Base-by-base conservation (phyloP, 306 rosid species). In the Gillenia trifoliata region DNA sequence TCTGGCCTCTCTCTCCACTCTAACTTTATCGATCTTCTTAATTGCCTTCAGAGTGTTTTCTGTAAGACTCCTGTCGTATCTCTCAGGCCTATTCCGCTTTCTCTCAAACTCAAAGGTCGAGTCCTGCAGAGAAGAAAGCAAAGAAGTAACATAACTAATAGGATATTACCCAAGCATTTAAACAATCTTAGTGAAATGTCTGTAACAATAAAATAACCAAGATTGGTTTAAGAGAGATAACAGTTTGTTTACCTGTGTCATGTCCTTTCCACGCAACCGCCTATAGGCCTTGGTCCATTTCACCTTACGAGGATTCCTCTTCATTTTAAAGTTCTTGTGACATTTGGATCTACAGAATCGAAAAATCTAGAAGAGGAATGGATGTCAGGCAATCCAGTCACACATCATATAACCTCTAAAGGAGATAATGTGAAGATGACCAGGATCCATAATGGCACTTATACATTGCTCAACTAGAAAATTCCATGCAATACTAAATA, bases 281-380 rank as follows among this genome's bases (percentile, higher is more conserved):
- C 94, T 84, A 76, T 86, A 89, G 34, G 98, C 97, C 85, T 91
- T 91, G 22, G 96, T 93, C 98, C 97, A 91, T 78, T 88, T 89
- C 5, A 93, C 97, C 75, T 93, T 93, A 11, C 96, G 92, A 33
- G 98, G 97, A 82, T 91, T 89, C 76, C 98, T 88, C 90, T 93
- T 93, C 98, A 93, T 91, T 85, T 93, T 91, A 33, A 93, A 93
- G 86, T 93, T 93, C 85, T 91, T 93, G 89, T 93, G 97, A 77
- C 98, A 91, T 74, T 93, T 93, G 6, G 97, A 89, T 74, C 98
- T 81, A 86, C 97, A 91, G 74, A 93, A 91, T 43, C 96, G 83
- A 68, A 91, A 93, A 68, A 93, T 88, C 98, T 91, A 81, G 72
- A 83, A 28, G 68, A 50, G 29, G 16, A 72, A 11, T 0, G 28